Evolutionary conservation across 2,329 filamentous ascomycete species (phyloP).

Genomic region (Nigrospora osmanthi): DNA sequence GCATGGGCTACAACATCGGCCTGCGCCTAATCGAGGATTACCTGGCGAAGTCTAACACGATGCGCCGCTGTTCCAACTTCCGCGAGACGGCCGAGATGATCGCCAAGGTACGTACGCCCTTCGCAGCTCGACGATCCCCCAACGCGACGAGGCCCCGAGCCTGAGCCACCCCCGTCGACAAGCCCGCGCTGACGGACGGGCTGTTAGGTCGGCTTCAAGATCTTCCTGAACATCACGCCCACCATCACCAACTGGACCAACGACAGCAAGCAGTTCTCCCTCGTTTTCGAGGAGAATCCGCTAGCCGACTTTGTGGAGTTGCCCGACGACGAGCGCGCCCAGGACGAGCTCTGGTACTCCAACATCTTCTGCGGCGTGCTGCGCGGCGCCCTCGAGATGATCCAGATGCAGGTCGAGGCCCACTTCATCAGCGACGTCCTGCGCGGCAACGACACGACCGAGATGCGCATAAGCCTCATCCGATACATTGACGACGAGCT

Average conservation of each 20-base stretch:
- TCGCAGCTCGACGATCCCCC: background rate
- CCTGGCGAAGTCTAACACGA: slow-evolving; percentile 85
- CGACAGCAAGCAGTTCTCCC: slow-evolving; percentile 92
- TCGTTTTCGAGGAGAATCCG: slow-evolving; percentile 95
- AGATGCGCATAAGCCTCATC: slow-evolving; percentile 89
- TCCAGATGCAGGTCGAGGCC: slow-evolving; percentile 97
- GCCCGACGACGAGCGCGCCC: slow-evolving; percentile 88
- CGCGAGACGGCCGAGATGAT: slow-evolving; percentile 96
- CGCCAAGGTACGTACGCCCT: slow-evolving; percentile 56
- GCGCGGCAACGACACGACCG: slow-evolving; percentile 88
- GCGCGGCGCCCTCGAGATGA: slow-evolving; percentile 90
- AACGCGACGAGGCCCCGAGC: background rate
- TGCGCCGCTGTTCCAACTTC: slow-evolving; percentile 85
- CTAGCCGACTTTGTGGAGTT: slow-evolving; percentile 96
- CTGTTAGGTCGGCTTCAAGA: slow-evolving; percentile 87
- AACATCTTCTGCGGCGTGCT: slow-evolving; percentile 94
- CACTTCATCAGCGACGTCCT: slow-evolving; percentile 93
- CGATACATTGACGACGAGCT: slow-evolving; percentile 97
- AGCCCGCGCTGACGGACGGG: no score
- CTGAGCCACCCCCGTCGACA: no score
- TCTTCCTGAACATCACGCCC: slow-evolving; percentile 95
- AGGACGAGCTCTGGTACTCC: slow-evolving; percentile 97
- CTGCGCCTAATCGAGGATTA: slow-evolving; percentile 95
- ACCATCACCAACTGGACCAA: slow-evolving; percentile 91
- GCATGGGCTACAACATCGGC: slow-evolving; percentile 99